Evolutionary conservation across 2,329 filamentous ascomycete genomes (phyloP), one percentile per base, ranked within the genome.

Genomic region (Verticillium dahliae): DNA sequence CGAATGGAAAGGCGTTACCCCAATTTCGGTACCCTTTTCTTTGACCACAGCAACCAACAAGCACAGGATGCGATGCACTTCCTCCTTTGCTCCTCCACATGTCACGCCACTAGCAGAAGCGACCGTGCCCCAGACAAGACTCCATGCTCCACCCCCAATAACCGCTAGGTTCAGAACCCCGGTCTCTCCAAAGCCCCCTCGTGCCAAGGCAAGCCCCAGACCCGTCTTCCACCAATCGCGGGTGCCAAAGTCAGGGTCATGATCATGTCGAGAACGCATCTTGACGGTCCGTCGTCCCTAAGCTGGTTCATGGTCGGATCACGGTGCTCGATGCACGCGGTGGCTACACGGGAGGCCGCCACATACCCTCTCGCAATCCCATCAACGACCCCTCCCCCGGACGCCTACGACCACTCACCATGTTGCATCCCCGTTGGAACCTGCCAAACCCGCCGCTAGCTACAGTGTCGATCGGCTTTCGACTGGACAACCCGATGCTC

Each of bases 361-460:
- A 52, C 13, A 37, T 15, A 15, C 41, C 39, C 27, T 52, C 45
- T 18, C 31, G 18, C 45, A 50, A 50, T 50, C 18, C 41, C 41
- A 41, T 50, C 4, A n/a, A 33, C 52, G 4, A 22, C 27, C 39
- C 57, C 57, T 31, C 41, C 38, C 38, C 39, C 57, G 7, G 38
- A 27, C 58, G n/a, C 34, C 31, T 4, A 18, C 45, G n/a, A 37
- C 58, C 58, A 59, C 39, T 59, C 58, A 59, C 11, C 41, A 54
- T 11, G 58, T 31, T 13, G 31, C 41, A 59, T 52, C 31, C 10
- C 58, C 58, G 58, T 58, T 15, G 22, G 38, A 35, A n/a, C 33
- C 55, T 57, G 55, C 55, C 57, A 58, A 58, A 34, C 58, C 58
- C 58, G 58, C 58, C 58, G 45, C 58, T 59, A 59, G 45, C 39